Evolutionary conservation across 129 eudicot genomes (phyloP).

Genomic region (Cynara cardunculus): DNA sequence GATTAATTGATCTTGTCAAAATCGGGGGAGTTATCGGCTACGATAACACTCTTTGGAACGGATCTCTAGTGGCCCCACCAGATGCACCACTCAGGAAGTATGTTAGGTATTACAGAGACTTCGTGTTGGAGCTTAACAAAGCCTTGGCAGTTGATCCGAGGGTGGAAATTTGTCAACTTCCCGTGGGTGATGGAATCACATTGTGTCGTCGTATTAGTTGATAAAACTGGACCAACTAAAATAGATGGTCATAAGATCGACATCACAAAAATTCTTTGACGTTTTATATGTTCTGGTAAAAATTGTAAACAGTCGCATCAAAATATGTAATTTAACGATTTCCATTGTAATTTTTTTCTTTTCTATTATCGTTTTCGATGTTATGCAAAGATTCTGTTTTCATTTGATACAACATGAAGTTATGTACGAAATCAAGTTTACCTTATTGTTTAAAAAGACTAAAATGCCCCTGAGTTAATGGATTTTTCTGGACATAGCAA

Average conservation of each 20-base stretch:
- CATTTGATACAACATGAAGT: too few relatives aligned
- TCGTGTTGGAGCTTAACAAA: slow-evolving; percentile 27
- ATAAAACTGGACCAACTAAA: background rate
- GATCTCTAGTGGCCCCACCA: slow-evolving; percentile 26
- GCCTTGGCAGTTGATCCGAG: slow-evolving; percentile 22
- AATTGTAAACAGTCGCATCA: background rate
- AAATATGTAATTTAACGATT: background rate
- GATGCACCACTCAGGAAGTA: slow-evolving; percentile 27
- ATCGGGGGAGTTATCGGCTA: slow-evolving; percentile 29
- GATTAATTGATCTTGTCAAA: slow-evolving; percentile 25
- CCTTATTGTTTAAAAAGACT: background rate
- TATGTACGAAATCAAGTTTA: too few relatives aligned
- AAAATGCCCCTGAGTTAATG: background rate
- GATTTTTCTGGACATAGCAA: background rate
- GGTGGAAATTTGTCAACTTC: slow-evolving; percentile 24
- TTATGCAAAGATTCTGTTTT: background rate
- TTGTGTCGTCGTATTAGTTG: slow-evolving; percentile 8
- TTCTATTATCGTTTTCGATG: background rate
- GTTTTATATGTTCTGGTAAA: background rate
- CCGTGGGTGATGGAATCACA: slow-evolving; percentile 29
- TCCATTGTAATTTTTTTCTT: background rate
- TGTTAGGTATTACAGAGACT: slow-evolving; percentile 28
- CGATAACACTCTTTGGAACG: slow-evolving; percentile 31
- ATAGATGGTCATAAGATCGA: background rate
- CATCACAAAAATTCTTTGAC: background rate